phyloP scores from a whole-genome alignment of 305 asterid species.

The Solanum aculeatissimum region DNA sequence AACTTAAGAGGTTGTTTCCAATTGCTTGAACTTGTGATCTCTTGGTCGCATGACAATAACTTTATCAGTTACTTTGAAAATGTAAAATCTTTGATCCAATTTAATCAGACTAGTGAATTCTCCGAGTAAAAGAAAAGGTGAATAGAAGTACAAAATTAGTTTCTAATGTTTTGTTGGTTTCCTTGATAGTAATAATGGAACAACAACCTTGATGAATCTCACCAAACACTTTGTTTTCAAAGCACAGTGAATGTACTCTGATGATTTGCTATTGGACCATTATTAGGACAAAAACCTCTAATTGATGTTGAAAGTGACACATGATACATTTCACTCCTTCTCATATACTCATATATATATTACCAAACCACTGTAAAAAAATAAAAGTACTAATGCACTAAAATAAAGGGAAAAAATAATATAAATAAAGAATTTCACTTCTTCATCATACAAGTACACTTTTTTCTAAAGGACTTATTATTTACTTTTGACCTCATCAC shows the following conservation, averaged over 20 bases:
- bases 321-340: slow-evolving; percentile 3
- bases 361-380: neutral
- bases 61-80: too few relatives aligned
- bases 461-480: neutral
- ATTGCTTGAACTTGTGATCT: accelerated
- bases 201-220: neutral
- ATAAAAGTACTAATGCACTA: neutral
- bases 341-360: neutral
- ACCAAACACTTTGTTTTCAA: neutral
- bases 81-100: too few relatives aligned
- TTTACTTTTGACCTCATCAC: neutral
- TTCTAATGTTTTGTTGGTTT: neutral
- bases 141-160: neutral
- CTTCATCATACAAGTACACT: neutral
- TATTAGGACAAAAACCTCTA: neutral
- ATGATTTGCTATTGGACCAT: slow-evolving; percentile 5
- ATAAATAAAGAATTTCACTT: neutral
- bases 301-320: slow-evolving; percentile 14
- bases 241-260: slow-evolving; percentile 1
- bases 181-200: neutral
- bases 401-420: neutral
- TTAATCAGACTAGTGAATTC: neutral
- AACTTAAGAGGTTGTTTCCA: too few relatives aligned
- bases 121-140: neutral
- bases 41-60: too few relatives aligned